Conservation (phyloP, 1,284 basidiomycete genomes). For the Cystobasidium pallidum region DNA sequence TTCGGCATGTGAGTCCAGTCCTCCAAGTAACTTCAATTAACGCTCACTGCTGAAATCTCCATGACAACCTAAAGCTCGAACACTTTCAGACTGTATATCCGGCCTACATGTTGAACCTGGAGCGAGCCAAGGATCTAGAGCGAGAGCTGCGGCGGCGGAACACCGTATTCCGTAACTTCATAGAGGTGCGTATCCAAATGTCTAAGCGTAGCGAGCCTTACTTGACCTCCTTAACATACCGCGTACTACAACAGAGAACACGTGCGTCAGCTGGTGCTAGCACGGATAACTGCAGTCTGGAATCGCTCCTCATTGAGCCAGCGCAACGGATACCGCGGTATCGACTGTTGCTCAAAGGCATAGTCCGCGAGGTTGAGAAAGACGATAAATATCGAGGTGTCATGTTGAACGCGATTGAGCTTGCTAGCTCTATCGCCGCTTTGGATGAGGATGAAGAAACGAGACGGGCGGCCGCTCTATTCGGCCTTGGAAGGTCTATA, state of each 20-base stretch:
- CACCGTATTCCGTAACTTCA: constrained; percentile 30
- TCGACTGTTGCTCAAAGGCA: constrained; percentile 82
- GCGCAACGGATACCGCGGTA: constrained; percentile 98
- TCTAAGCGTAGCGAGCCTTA: too few species aligned
- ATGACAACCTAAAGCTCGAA: constrained; percentile 7
- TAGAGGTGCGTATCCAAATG: constrained; percentile 25
- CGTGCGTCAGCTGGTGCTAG: constrained; percentile 22
- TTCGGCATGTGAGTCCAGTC: constrained; percentile 67
- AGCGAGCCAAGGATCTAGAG: constrained; percentile 28
- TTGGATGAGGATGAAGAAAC: constrained; percentile 93
- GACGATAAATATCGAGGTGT: constrained; percentile 77
- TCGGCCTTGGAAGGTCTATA: constrained; percentile 79
- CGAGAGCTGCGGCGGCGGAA: constrained; percentile 33
- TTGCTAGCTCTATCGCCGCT: constrained; percentile 85
- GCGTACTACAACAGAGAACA: constrained; percentile 28
- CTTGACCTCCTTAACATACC: too few species aligned
- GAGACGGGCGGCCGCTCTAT: constrained; percentile 83
- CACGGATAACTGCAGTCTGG: constrained; percentile 64
- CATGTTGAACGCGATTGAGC: constrained; percentile 80
- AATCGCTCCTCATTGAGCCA: constrained; percentile 97
- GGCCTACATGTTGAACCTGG: constrained; percentile 39
- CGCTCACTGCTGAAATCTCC: background rate
- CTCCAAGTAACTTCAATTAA: background rate
- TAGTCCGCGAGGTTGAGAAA: constrained; percentile 81
- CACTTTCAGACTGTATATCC: constrained; percentile 37